A percentile compares a stretch with the other conserved stretches of the same genome.
Evolutionary conservation across 371 early-diverging fungal genomes (phyloP).

Genomic region (Capillidium heterosporum): DNA sequence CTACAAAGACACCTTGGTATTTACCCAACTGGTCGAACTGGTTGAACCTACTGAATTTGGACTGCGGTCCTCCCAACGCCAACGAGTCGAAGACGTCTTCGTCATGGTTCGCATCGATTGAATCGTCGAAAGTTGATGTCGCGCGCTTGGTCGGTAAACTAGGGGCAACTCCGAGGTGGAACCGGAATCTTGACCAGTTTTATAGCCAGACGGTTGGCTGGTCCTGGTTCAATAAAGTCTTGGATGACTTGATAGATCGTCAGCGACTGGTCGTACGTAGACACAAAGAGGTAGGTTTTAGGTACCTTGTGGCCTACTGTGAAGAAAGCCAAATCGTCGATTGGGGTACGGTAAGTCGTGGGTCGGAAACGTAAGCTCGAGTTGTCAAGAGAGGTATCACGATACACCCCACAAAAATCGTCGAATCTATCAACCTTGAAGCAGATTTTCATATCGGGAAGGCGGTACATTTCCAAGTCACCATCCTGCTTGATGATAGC

Average conservation of each 20-base stretch:
- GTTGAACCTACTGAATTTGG: not conserved
- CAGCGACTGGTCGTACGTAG: not conserved
- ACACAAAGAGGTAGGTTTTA: not conserved
- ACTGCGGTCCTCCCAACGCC: too few relatives aligned
- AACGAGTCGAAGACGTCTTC: too few relatives aligned
- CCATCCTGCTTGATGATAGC: not conserved
- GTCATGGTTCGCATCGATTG: too few relatives aligned
- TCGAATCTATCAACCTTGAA: not conserved
- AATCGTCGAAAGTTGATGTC: too few relatives aligned
- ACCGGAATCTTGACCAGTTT: too few relatives aligned
- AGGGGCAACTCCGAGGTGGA: too few relatives aligned
- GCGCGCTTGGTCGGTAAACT: too few relatives aligned
- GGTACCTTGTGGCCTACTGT: not conserved
- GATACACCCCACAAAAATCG: not conserved
- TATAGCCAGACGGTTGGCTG: too few relatives aligned
- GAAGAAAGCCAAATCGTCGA: not conserved
- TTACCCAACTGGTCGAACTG: not conserved
- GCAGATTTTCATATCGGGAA: slow-evolving; percentile 12
- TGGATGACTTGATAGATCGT: not conserved
- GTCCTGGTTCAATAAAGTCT: not conserved
- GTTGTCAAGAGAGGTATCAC: not conserved
- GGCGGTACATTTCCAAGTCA: not conserved
- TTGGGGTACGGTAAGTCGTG: not conserved
- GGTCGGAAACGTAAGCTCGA: not conserved
- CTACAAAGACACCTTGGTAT: slow-evolving; percentile 58